A percentile compares a stretch with the other conserved stretches of the same genome.
Evolutionary conservation across 306 rosid genomes (phyloP).

Genomic region (Begonia fuchsioides): DNA sequence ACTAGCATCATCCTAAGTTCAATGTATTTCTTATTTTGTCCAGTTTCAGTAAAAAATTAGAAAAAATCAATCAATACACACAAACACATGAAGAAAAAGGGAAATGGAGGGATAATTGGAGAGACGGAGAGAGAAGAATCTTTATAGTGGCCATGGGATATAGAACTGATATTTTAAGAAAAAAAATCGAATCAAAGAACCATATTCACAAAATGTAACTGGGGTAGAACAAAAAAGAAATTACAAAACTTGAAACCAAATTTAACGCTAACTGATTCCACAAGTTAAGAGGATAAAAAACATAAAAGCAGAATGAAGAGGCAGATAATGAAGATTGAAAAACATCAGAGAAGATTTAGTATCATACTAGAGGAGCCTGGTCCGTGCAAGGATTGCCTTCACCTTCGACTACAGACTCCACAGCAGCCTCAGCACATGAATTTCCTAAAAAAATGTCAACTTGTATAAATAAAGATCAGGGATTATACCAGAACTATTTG

Average conservation of each 20-base stretch:
- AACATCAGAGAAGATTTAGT: not conserved
- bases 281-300: too few relatives aligned
- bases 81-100: not conserved
- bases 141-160: too few relatives aligned
- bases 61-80: not conserved
- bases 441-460: constrained; percentile 37
- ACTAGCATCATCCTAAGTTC: not conserved
- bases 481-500: too few relatives aligned
- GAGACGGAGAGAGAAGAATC: too few relatives aligned
- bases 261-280: too few relatives aligned
- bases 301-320: not conserved
- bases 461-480: not conserved
- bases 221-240: too few relatives aligned
- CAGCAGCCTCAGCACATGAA: constrained; percentile 72
- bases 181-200: too few relatives aligned
- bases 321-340: constrained; percentile 5
- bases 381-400: constrained; percentile 72
- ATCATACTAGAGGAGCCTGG: constrained; percentile 69
- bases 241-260: too few relatives aligned
- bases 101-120: not conserved
- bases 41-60: not conserved
- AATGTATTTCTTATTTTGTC: not conserved
- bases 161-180: too few relatives aligned
- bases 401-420: constrained; percentile 78
- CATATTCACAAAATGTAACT: too few relatives aligned